Evolutionary conservation across 306 rosid species (phyloP).

Genomic region (Leucaena leucocephala): DNA sequence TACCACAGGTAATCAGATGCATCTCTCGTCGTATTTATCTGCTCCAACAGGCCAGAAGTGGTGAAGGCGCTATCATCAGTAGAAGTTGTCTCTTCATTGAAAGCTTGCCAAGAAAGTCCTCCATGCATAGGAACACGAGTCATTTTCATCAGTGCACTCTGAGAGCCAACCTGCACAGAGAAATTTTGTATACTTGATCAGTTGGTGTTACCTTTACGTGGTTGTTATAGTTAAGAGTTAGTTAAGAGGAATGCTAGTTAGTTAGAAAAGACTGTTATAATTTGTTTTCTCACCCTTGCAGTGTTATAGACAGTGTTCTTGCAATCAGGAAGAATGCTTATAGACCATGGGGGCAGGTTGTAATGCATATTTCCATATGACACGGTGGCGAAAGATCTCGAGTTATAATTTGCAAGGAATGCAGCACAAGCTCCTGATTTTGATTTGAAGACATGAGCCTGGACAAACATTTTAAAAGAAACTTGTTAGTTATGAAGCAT

Average conservation of each 20-base stretch:
- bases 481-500: slow-evolving; percentile 31
- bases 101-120: slow-evolving; percentile 83
- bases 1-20: slow-evolving; percentile 93
- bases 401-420: slow-evolving; percentile 88
- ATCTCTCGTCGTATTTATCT: slow-evolving; percentile 93
- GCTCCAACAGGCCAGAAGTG: slow-evolving; percentile 80
- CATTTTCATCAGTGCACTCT: slow-evolving; percentile 92
- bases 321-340: slow-evolving; percentile 98
- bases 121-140: slow-evolving; percentile 79
- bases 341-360: slow-evolving; percentile 97
- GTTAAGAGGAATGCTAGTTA: no score
- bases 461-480: slow-evolving; percentile 21
- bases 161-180: slow-evolving; percentile 75
- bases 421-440: slow-evolving; percentile 93
- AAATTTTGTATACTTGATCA: slow-evolving; percentile 14
- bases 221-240: no score
- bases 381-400: slow-evolving; percentile 69
- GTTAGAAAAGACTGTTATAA: no score
- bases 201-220: neutral
- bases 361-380: slow-evolving; percentile 85
- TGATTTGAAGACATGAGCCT: slow-evolving; percentile 94
- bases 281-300: slow-evolving; percentile 80
- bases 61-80: slow-evolving; percentile 78
- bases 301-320: slow-evolving; percentile 88
- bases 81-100: slow-evolving; percentile 73